These are phyloP conservation scores for Talaromyces sp. DNA, from an alignment of 2,329 filamentous ascomycete genomes.

Conservation along the genomic window DNA sequence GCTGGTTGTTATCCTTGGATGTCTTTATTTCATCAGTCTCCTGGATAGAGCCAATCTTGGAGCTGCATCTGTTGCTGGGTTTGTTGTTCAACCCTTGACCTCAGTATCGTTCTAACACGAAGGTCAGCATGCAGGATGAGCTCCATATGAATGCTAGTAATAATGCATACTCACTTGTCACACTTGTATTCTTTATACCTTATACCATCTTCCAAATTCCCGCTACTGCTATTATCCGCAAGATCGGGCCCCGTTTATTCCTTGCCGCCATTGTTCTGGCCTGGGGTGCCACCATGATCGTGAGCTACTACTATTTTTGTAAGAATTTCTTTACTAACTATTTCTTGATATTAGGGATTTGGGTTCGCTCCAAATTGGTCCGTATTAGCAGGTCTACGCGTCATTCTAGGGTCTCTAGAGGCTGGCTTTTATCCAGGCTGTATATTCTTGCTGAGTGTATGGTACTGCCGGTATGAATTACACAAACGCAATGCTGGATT, in stretches of 20 bases:
- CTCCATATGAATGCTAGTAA: slow-evolving; percentile 50
- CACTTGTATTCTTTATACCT: slow-evolving; percentile 30
- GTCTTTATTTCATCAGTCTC: slow-evolving; percentile 69
- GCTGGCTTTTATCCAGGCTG: slow-evolving; percentile 65
- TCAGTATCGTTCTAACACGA: slow-evolving; percentile 44
- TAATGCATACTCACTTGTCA: slow-evolving; percentile 23
- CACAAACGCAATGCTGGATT: slow-evolving; percentile 39
- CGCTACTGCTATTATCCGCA: slow-evolving; percentile 27
- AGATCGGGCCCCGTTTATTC: slow-evolving; percentile 26
- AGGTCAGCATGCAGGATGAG: slow-evolving; percentile 25
- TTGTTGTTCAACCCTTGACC: slow-evolving; percentile 51
- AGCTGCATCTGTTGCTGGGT: slow-evolving; percentile 67
- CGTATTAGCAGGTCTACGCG: not conserved
- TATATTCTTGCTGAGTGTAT: slow-evolving; percentile 68
- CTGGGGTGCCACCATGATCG: slow-evolving; percentile 27
- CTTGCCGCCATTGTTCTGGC: slow-evolving; percentile 23
- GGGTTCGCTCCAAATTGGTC: slow-evolving; percentile 18
- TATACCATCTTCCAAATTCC: slow-evolving; percentile 28
- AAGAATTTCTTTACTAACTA: slow-evolving; percentile 6
- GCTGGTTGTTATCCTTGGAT: slow-evolving; percentile 57
- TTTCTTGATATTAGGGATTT: slow-evolving; percentile 10
- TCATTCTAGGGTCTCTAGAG: slow-evolving; percentile 59
- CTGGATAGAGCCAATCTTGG: slow-evolving; percentile 75
- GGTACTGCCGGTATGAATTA: slow-evolving; percentile 54
- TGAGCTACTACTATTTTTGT: slow-evolving; percentile 13